Evolutionary conservation across 345 rosid species (phyloP).

Genomic region (Bruguiera parviflora): DNA sequence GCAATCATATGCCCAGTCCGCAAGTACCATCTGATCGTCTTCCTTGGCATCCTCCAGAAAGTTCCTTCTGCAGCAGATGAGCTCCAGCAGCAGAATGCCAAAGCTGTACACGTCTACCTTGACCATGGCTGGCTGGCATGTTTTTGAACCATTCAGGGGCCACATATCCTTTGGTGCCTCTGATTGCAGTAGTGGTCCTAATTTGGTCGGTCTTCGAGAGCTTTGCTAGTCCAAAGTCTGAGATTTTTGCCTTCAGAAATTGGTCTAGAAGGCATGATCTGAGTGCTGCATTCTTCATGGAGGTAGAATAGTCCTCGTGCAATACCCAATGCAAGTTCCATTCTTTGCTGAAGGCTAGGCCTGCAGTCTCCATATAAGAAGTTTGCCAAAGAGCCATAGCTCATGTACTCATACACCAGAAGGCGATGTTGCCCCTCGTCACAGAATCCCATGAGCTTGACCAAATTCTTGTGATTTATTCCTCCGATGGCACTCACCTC

Average conservation of each 20-base stretch:
- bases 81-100: constrained; percentile 14
- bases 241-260: constrained; percentile 9
- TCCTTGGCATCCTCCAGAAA: background rate
- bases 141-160: constrained; percentile 47
- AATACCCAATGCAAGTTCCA: constrained; percentile 27
- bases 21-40: background rate
- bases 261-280: constrained; percentile 42
- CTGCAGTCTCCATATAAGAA: constrained; percentile 26
- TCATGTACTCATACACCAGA: constrained; percentile 37
- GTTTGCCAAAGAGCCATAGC: constrained; percentile 29
- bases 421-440: constrained; percentile 30
- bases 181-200: constrained; percentile 23
- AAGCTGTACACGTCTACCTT: constrained; percentile 46
- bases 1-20: constrained; percentile 18
- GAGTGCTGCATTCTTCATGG: constrained; percentile 36
- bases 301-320: constrained; percentile 38
- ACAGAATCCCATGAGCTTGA: constrained; percentile 38
- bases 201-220: constrained; percentile 28
- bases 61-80: constrained; percentile 2
- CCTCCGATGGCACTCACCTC: constrained; percentile 32
- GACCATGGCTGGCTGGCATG: constrained; percentile 36
- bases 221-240: constrained; percentile 46
- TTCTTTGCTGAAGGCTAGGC: constrained; percentile 28
- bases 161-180: constrained; percentile 43
- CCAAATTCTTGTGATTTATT: constrained; percentile 42